A percentile compares a stretch with the other conserved stretches of the same genome.
phyloP scores from a whole-genome alignment of 371 early-diverging fungal genomes.

The Circinella umbellata region DNA sequence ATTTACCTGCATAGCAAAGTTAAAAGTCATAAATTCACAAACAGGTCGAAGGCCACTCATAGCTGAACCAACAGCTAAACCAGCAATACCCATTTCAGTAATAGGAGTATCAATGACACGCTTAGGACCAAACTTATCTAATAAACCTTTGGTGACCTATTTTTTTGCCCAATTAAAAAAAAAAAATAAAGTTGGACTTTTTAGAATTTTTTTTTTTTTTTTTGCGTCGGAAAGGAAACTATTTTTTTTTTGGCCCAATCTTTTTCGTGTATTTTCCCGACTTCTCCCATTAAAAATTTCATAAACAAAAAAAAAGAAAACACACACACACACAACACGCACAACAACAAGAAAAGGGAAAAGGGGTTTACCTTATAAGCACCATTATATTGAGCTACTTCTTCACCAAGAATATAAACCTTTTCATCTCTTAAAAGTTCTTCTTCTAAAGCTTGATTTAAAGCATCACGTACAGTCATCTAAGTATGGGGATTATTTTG shows the following conservation, averaged over 20 bases:
- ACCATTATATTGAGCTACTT: slow-evolving; percentile 98
- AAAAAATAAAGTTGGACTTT: too few relatives aligned
- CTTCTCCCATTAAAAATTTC: slow-evolving; percentile 30
- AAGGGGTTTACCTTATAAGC: slow-evolving; percentile 99
- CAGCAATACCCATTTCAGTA: slow-evolving; percentile 99
- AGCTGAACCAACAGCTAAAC: slow-evolving; percentile 98
- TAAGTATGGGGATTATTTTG: slow-evolving; percentile 27
- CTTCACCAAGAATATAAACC: slow-evolving; percentile 98
- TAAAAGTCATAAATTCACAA: slow-evolving; percentile 99
- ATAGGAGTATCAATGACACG: slow-evolving; percentile 99
- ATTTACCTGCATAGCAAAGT: slow-evolving; percentile 99
- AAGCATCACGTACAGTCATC: slow-evolving; percentile 98
- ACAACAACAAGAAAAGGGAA: too few relatives aligned
- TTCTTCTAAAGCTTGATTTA: slow-evolving; percentile 98
- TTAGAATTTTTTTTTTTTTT: background rate
- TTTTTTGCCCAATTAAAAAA: too few relatives aligned
- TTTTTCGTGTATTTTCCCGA: slow-evolving; percentile 52
- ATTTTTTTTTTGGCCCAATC: slow-evolving; percentile 39
- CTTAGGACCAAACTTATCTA: slow-evolving; percentile 97
- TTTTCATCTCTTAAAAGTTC: slow-evolving; percentile 94
- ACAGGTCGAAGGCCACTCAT: slow-evolving; percentile 97
- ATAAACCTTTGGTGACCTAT: slow-evolving; percentile 97
- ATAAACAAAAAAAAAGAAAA: slow-evolving; percentile 2
- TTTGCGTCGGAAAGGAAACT: slow-evolving; percentile 1
- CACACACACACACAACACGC: too few relatives aligned